phyloP scores from a whole-genome alignment of 768 basidiomycete genomes.

The Psilocybe cyanescens region DNA sequence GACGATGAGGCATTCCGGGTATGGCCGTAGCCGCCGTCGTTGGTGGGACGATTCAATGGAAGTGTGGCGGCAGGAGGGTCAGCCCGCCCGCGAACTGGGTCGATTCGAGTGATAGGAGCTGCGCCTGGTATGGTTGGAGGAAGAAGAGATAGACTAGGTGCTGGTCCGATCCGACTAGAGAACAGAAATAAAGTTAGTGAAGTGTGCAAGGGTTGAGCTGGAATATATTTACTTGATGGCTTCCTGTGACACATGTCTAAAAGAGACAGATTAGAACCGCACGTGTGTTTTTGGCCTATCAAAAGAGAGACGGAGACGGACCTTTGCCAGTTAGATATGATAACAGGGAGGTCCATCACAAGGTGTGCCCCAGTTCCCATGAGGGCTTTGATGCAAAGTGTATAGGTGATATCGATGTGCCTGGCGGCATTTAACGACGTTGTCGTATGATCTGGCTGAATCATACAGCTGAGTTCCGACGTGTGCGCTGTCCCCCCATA shows the following conservation, averaged over 20 bases:
- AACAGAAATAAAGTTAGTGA: neutral
- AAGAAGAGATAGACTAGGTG: conserved; percentile 48
- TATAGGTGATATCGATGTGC: conserved; percentile 86
- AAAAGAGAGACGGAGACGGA: conserved; percentile 34
- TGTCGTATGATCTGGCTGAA: conserved; percentile 77
- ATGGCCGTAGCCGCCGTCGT: conserved; percentile 8
- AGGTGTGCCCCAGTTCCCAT: conserved; percentile 70
- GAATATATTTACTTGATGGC: conserved; percentile 54
- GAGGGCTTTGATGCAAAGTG: conserved; percentile 75
- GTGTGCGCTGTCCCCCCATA: conserved; percentile 73
- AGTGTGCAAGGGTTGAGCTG: conserved; percentile 23
- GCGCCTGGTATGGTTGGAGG: conserved; percentile 23
- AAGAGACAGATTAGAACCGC: conserved; percentile 6
- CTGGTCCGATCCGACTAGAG: conserved; percentile 50
- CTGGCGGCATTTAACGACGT: conserved; percentile 82
- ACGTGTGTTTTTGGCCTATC: neutral
- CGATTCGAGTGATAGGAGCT: conserved; percentile 12
- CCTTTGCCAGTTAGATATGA: conserved; percentile 89
- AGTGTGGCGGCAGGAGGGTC: conserved; percentile 23
- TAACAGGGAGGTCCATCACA: conserved; percentile 75
- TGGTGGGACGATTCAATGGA: conserved; percentile 21
- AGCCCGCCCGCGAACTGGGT: conserved; percentile 15
- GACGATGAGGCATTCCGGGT: conserved; percentile 9
- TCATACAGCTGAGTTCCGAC: conserved; percentile 71
- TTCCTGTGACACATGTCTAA: conserved; percentile 71